These are phyloP conservation scores for Silene coronaria DNA, from an alignment of 179 eudicot genomes.

Conservation along the genomic window DNA sequence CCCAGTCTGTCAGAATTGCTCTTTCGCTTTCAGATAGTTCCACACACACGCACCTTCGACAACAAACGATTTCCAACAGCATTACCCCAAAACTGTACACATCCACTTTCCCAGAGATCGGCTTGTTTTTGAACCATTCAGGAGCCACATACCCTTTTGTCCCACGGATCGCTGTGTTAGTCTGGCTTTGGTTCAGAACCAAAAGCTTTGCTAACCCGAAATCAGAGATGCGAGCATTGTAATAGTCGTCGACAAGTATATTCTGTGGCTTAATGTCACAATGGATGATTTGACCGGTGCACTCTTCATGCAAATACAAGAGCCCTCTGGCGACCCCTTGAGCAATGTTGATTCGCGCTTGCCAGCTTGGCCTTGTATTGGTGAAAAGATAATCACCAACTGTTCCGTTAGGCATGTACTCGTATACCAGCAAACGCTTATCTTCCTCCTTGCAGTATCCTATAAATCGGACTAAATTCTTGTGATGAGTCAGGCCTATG, in stretches of 20 bases:
- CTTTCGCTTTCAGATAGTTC: conserved; percentile 10
- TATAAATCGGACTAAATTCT: conserved; percentile 35
- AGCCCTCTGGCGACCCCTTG: conserved; percentile 37
- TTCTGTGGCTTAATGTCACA: conserved; percentile 56
- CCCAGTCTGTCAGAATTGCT: conserved; percentile 35
- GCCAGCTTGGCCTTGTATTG: conserved; percentile 30
- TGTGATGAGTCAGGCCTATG: conserved; percentile 49
- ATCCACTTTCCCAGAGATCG: conserved; percentile 40
- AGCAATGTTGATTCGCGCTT: conserved; percentile 21
- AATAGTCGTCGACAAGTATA: conserved; percentile 34
- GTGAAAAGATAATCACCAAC: conserved; percentile 36
- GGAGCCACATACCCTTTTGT: conserved; percentile 54
- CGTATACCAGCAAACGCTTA: conserved; percentile 39
- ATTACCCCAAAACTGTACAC: conserved; percentile 49
- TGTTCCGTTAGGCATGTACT: conserved; percentile 38
- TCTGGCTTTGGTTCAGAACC: conserved; percentile 31
- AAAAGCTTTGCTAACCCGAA: conserved; percentile 49
- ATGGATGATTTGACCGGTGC: conserved; percentile 41
- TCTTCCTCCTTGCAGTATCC: conserved; percentile 40
- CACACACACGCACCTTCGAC: conserved; percentile 25
- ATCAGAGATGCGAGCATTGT: conserved; percentile 32
- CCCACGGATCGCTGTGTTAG: conserved; percentile 36
- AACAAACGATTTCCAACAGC: conserved; percentile 36
- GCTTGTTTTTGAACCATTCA: conserved; percentile 51
- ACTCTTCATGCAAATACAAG: conserved; percentile 45